Conservation (phyloP, 805 yeast species). For the Yarrowia sp. region DNA sequence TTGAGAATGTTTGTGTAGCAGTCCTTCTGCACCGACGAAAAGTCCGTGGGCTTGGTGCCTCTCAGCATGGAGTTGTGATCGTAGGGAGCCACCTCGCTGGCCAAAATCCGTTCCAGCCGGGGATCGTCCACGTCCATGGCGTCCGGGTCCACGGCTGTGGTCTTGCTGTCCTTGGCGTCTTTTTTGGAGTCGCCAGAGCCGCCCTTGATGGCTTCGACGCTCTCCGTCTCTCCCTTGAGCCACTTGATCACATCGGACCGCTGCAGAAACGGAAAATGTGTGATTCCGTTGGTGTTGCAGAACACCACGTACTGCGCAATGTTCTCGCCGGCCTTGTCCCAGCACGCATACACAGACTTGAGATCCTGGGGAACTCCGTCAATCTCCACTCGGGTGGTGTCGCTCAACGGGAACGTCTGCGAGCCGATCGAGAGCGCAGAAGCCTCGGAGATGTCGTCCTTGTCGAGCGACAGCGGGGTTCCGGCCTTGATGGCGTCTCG, state of each 20-base stretch:
- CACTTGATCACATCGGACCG: conserved; percentile 84
- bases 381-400: conserved; percentile 21
- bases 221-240: conserved; percentile 65
- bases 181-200: conserved; percentile 37
- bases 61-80: conserved; percentile 55
- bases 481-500: conserved; percentile 47
- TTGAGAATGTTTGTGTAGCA: conserved; percentile 48
- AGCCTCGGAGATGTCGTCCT: conserved; percentile 43
- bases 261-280: conserved; percentile 80
- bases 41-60: conserved; percentile 51
- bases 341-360: conserved; percentile 73
- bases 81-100: conserved; percentile 54
- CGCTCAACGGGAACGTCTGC: conserved; percentile 11
- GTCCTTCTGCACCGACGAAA: conserved; percentile 50
- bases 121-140: conserved; percentile 54
- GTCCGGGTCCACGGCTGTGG: conserved; percentile 8
- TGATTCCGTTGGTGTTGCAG: conserved; percentile 68
- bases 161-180: not conserved
- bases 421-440: conserved; percentile 24
- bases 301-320: conserved; percentile 82
- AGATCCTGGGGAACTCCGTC: conserved; percentile 49
- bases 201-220: conserved; percentile 40
- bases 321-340: conserved; percentile 74
- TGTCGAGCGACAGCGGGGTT: conserved; percentile 45
- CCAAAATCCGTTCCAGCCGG: conserved; percentile 56